Evolutionary conservation across 1,139 yeast genomes (phyloP).

Genomic region (Suhomyces bokatorum): DNA sequence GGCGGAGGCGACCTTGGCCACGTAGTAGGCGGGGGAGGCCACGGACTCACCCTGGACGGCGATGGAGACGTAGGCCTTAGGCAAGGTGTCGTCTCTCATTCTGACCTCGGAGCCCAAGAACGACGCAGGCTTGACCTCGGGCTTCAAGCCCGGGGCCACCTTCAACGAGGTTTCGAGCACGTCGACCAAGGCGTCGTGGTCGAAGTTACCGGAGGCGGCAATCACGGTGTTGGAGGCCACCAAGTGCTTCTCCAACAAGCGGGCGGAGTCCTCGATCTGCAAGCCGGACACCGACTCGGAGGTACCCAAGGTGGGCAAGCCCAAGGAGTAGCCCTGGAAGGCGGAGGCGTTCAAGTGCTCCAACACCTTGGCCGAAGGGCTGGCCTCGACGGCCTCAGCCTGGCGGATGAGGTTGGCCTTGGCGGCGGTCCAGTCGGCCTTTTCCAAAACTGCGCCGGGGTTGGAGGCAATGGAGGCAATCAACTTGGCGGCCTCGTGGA

Average conservation of each 20-base stretch:
- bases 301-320: constrained; percentile 75
- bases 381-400: constrained; percentile 46
- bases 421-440: constrained; percentile 37
- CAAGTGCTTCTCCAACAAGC: constrained; percentile 57
- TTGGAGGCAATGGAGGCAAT: constrained; percentile 40
- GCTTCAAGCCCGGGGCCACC: constrained; percentile 56
- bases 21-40: constrained; percentile 62
- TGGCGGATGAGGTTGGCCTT: constrained; percentile 38
- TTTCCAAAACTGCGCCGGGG: constrained; percentile 31
- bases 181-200: constrained; percentile 67
- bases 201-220: constrained; percentile 71
- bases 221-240: constrained; percentile 65
- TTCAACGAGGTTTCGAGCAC: constrained; percentile 54
- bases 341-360: constrained; percentile 81
- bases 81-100: constrained; percentile 83
- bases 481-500: constrained; percentile 43
- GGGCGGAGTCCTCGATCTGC: constrained; percentile 56
- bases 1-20: constrained; percentile 72
- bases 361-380: constrained; percentile 52
- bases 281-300: constrained; percentile 58
- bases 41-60: constrained; percentile 73
- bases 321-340: constrained; percentile 79
- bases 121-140: constrained; percentile 52
- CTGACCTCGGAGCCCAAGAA: constrained; percentile 85
- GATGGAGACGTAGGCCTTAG: constrained; percentile 73